Base-by-base conservation (phyloP, 306 rosid genomes). In the Vigna radiata region DNA sequence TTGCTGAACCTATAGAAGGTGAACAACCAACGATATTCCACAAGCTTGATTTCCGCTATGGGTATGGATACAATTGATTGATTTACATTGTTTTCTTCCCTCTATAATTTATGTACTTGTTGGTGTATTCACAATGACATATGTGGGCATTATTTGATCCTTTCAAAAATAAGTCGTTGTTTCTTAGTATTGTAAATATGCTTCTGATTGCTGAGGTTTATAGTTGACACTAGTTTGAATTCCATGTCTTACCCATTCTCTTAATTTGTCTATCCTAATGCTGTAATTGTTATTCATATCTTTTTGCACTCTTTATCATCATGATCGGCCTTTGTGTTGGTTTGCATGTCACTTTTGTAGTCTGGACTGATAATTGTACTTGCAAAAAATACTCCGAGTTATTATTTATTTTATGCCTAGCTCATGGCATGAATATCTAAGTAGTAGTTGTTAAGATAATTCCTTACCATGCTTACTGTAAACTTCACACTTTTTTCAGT, bases 11-110 rank as follows among this genome's bases (percentile, higher is more conserved):
- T 75, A 84, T 79, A 14, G 92, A 92, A 75, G 80, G 85, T 64
- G 90, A 86, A 86, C 91, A 66, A 61, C 91, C 96, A 60, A 85
- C 48, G 6, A 77, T 95, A 85, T 79, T 92, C 17, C 97, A 92
- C 82, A 93, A 88, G 84, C 97, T 95, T 71, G 97, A 95, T 87
- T 97, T 92, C 70, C 99, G 99, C 31, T 95, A 92, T 72, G 97
- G 99, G 97, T 95, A 92, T 50, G 86, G 36, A 77, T 61, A 48
- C 65, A 37, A 60, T 49, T 77, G 68, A 66, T 63, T 77, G 76
- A 54, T 73, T 74, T 65, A 46, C 62, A 61, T 46, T 53, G 68
- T 19, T 48, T 64, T 36, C 44, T 29, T 68, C 81, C 64, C 73
- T 78, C 36, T 72, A 17, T 70, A 2, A 64, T 37, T 3, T 71